These are phyloP conservation scores for Fraxinus velutina DNA, from an alignment of 305 asterid species.

Conservation along the genomic window DNA sequence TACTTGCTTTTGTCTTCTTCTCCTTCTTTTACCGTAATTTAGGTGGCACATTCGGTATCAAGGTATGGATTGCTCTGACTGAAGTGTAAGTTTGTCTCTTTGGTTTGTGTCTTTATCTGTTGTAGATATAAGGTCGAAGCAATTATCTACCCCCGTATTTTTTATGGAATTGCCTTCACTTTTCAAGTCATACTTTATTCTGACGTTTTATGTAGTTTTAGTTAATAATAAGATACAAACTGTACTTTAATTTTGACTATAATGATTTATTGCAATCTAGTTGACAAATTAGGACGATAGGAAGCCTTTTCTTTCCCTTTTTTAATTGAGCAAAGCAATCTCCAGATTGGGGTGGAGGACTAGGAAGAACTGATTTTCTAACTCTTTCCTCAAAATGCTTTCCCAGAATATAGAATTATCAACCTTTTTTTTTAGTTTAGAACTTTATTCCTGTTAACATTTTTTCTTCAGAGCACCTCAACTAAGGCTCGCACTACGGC, in stretches of 20 bases:
- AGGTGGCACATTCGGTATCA: conserved; percentile 65
- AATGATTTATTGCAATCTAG: conserved; percentile 18
- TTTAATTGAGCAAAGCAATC: conserved; percentile 18
- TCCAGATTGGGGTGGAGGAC: conserved; percentile 14
- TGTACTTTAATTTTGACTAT: background rate
- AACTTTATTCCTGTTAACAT: conserved; percentile 12
- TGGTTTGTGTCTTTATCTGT: conserved; percentile 16
- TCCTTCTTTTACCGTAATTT: conserved; percentile 21
- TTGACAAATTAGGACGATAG: conserved; percentile 19
- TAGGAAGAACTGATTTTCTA: conserved; percentile 22
- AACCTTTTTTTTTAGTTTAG: conserved; percentile 22
- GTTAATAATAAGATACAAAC: background rate
- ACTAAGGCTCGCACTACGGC: conserved; percentile 43
- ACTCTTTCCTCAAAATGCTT: conserved; percentile 11
- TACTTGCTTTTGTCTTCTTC: conserved; percentile 18
- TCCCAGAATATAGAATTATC: conserved; percentile 14
- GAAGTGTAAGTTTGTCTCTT: conserved; percentile 44
- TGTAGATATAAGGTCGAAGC: background rate
- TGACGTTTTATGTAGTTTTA: conserved; percentile 11
- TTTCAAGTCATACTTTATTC: conserved; percentile 4
- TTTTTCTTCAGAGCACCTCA: conserved; percentile 47
- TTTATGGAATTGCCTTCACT: conserved; percentile 3
- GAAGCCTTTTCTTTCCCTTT: background rate
- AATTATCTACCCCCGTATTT: background rate
- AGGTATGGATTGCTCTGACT: conserved; percentile 70